Base-by-base conservation (phyloP, 306 rosid genomes). In the Potentilla sterilis region DNA sequence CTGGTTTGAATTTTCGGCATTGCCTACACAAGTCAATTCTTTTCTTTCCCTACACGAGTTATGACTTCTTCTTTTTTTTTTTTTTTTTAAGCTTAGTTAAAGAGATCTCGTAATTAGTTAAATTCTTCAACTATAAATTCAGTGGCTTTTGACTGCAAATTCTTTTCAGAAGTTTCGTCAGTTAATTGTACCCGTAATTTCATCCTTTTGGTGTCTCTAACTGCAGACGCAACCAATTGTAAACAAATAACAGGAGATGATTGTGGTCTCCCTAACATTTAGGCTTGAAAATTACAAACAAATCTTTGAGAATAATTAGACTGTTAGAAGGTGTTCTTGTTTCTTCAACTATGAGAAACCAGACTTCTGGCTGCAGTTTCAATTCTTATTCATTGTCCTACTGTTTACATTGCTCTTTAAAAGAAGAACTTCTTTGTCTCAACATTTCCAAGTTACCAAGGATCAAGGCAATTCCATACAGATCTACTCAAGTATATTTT, bases 321-420 rank as follows among this genome's bases (percentile, higher is more conserved):
- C 69, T 37, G 69, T 37, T 64, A 9, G 69, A 64, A 16, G 28
- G 28, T 18, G 68, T 63, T 62, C 67, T 35, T 63, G 69, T 64
- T 64, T 37, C 69, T 64, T 6, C 22, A 6, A 64, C 24, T 9
- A 59, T 14, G 41, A 32, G n/a, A 32, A 62, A 62, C 67, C 18
- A 11, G 41, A 32, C 1, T 32, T 16, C 14, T 34, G 15, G 35
- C 37, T 24, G 69, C 46, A 16, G 69, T 37, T 10, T 64, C 13
- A 37, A 1, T 35, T 64, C 21, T 64, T 21, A 9, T 7, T 64
- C 13, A 7, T 63, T 37, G 15, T 61, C 14, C 1, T 2, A n/a
- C 34, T 9, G 64, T 61, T 5, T 32, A 28, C 0, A 12, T 61
- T 61, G 10, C n/a, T 61, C 41, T 61, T 58, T 28, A 32, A 61